Base-by-base conservation (phyloP, 78 protist species). In the Anaeramoeba flamelloides region DNA sequence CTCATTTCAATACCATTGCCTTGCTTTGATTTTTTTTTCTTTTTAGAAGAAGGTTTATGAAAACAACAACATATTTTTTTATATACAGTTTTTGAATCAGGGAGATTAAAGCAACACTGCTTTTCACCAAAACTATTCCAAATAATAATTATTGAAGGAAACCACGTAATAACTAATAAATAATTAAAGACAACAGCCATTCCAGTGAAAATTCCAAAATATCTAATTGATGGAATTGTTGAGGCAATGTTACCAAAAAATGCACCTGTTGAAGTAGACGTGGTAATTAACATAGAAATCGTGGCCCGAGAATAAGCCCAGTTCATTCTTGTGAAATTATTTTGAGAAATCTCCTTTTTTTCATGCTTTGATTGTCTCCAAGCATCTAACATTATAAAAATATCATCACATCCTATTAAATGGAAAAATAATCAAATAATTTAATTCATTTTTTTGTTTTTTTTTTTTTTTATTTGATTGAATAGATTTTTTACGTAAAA, bases 361-460 rank as follows among this genome's bases (percentile, higher is more conserved):
- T 40, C 30, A 3, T 17, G 32, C 75, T 26, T 40, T 1, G 81
- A 8, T 65, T 83, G 86, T 39, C n/a, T 65, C 82, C 81, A 83
- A 1, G 76, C 53, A 32, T 83, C 86, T n/a, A 83, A 1, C 37
- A 83, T 53, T 37, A 83, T 34, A 36, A 83, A 83, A 3, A 78
- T 31, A 75, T 83, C 86, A 22, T 83, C 86, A 1, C 83, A 77
- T n/a, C n/a, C n/a, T n/a, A n/a, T n/a, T n/a, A n/a, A n/a, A n/a
- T n/a, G n/a, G n/a, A n/a, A n/a, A n/a, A n/a, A n/a, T n/a, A n/a
- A n/a, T n/a, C n/a, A n/a, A n/a, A n/a, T n/a, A n/a, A n/a, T n/a
- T n/a, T n/a, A n/a, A n/a, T n/a, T n/a, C n/a, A n/a, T n/a, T n/a
- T n/a, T n/a, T n/a, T n/a, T n/a, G n/a, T n/a, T n/a, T n/a, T n/a